These are phyloP conservation scores for Planoprotostelium fungivorum DNA, from an alignment of 78 protist genomes.

Conservation along the genomic window DNA sequence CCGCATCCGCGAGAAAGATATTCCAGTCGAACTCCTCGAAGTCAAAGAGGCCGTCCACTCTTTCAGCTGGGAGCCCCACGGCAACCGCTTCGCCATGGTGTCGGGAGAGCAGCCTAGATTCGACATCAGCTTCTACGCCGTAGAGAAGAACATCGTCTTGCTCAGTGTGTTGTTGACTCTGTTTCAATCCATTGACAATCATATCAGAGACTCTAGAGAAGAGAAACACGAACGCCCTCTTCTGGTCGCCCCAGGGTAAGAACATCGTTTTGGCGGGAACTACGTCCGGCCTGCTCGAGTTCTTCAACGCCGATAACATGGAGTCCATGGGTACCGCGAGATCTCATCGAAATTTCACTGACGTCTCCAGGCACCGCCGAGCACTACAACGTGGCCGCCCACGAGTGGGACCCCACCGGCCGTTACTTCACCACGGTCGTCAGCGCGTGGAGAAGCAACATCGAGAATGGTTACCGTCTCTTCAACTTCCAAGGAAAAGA, in stretches of 20 bases:
- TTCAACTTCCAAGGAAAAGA: slow-evolving; percentile 65
- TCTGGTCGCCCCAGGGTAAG: slow-evolving; percentile 57
- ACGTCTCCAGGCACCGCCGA: slow-evolving; percentile 41
- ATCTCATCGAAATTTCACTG: no score
- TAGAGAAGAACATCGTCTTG: slow-evolving; percentile 33
- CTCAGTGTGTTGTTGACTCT: neutral
- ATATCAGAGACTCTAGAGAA: slow-evolving; percentile 24
- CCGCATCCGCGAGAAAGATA: slow-evolving; percentile 72
- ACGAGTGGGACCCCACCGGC: slow-evolving; percentile 95
- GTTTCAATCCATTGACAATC: no score
- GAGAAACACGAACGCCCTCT: slow-evolving; percentile 21
- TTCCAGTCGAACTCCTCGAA: slow-evolving; percentile 71
- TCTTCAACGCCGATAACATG: slow-evolving; percentile 62
- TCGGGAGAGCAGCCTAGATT: slow-evolving; percentile 25
- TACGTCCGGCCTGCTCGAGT: slow-evolving; percentile 56
- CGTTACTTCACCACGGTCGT: slow-evolving; percentile 79
- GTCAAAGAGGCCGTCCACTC: slow-evolving; percentile 17
- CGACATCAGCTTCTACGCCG: slow-evolving; percentile 31
- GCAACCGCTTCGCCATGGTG: slow-evolving; percentile 51
- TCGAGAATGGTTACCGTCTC: slow-evolving; percentile 85
- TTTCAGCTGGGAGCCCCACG: slow-evolving; percentile 78
- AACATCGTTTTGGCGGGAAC: slow-evolving; percentile 25
- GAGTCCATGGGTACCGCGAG: slow-evolving; percentile 24
- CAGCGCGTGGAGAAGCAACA: slow-evolving; percentile 40
- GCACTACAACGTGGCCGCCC: slow-evolving; percentile 76